A percentile compares a stretch with the other conserved stretches of the same genome.
Evolutionary conservation across 306 rosid genomes (phyloP).

Genomic region (Trifolium fragiferum): DNA sequence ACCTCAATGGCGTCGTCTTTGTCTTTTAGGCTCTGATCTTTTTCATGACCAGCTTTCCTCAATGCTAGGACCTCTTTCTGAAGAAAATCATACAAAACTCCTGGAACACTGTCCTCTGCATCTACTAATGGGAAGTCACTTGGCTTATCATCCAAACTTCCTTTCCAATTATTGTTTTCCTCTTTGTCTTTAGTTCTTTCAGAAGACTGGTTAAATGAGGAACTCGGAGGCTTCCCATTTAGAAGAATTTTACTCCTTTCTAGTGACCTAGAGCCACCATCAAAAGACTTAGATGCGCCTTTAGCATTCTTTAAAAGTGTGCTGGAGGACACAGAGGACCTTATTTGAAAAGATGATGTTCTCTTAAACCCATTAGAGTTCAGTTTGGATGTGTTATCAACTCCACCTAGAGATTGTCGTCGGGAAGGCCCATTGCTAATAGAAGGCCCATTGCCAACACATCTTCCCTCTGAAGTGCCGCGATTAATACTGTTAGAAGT

Average conservation of each 20-base stretch:
- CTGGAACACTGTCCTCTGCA: constrained; percentile 81
- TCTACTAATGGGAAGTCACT: constrained; percentile 68
- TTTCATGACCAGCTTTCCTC: constrained; percentile 95
- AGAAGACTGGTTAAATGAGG: constrained; percentile 76
- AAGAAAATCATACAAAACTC: constrained; percentile 82
- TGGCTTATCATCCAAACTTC: constrained; percentile 78
- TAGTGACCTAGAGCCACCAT: constrained; percentile 93
- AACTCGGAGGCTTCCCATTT: constrained; percentile 75
- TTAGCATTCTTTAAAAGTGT: constrained; percentile 91
- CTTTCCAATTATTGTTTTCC: constrained; percentile 68
- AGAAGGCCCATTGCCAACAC: constrained; percentile 78
- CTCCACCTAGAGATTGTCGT: constrained; percentile 96
- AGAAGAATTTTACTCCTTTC: constrained; percentile 86
- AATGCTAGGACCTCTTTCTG: constrained; percentile 92
- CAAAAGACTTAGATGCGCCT: constrained; percentile 97
- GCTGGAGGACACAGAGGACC: constrained; percentile 83
- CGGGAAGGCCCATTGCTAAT: constrained; percentile 90
- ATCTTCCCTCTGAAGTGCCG: constrained; percentile 80
- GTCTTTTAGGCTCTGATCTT: constrained; percentile 97
- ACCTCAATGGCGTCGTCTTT: constrained; percentile 99
- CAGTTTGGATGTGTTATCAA: constrained; percentile 77
- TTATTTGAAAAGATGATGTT: constrained; percentile 69
- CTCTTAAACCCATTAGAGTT: constrained; percentile 89
- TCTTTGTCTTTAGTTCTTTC: constrained; percentile 70
- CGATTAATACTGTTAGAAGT: constrained; percentile 69